Evolutionary conservation across 441 rosid species (phyloP).

Genomic region (Bruguiera hainesii): DNA sequence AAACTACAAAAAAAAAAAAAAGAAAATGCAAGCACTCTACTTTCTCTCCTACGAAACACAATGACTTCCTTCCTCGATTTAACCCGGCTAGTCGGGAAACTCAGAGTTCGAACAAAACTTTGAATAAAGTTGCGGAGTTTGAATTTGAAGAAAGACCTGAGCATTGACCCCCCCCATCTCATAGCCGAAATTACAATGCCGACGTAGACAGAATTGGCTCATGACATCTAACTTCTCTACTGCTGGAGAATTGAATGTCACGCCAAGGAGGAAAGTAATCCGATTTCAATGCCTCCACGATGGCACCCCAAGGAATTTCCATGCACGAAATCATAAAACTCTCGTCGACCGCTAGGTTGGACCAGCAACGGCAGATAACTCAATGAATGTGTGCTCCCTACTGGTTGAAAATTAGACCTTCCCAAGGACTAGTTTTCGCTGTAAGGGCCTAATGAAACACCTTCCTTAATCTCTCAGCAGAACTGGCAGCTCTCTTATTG

Average conservation of each 20-base stretch:
- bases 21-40: too few relatives aligned
- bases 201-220: slow-evolving; percentile 10
- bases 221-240: too few relatives aligned
- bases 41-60: too few relatives aligned
- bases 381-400: background rate
- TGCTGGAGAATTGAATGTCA: background rate
- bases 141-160: background rate
- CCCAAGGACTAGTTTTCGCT: background rate
- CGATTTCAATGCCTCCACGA: background rate
- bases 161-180: background rate
- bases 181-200: background rate
- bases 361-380: background rate
- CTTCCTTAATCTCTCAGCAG: background rate
- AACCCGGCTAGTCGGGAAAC: too few relatives aligned
- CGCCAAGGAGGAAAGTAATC: background rate
- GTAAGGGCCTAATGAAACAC: background rate
- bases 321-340: too few relatives aligned
- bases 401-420: background rate
- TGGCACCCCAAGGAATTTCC: background rate
- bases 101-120: too few relatives aligned
- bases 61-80: too few relatives aligned
- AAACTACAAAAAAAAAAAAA: too few relatives aligned
- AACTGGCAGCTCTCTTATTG: background rate
- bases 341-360: too few relatives aligned
- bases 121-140: too few relatives aligned